Evolutionary conservation across 345 rosid species (phyloP).

Genomic region (Euphorbia pulcherrima): DNA sequence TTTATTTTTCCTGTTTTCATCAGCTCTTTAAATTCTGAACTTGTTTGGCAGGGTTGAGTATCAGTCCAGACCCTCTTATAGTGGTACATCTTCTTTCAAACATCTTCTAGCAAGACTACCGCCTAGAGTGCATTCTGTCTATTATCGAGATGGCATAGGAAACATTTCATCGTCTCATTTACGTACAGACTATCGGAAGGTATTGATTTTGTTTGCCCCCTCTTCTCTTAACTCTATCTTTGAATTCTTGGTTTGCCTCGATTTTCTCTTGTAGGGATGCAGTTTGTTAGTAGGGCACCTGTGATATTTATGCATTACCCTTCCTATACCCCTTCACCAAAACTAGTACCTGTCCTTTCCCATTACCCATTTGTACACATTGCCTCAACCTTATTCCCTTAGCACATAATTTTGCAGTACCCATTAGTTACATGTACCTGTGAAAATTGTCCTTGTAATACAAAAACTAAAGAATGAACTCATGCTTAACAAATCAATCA

Average conservation of each 20-base stretch:
- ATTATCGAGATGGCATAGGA: slow-evolving; percentile 91
- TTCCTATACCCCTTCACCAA: too few species aligned
- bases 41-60: slow-evolving; percentile 82
- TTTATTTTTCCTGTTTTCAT: background rate
- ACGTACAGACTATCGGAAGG: slow-evolving; percentile 61
- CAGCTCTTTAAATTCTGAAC: background rate
- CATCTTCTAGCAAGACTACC: slow-evolving; percentile 79
- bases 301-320: too few species aligned
- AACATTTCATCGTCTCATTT: slow-evolving; percentile 88
- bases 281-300: too few species aligned
- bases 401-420: too few species aligned
- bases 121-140: slow-evolving; percentile 90
- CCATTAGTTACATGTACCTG: too few species aligned
- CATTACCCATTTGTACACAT: too few species aligned
- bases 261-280: too few species aligned
- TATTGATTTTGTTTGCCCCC: slow-evolving; percentile 10
- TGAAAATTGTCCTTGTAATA: too few species aligned
- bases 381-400: too few species aligned
- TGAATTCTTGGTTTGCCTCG: slow-evolving; percentile 7
- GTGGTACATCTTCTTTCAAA: slow-evolving; percentile 79
- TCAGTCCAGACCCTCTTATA: slow-evolving; percentile 60
- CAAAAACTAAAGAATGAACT: too few species aligned
- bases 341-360: too few species aligned
- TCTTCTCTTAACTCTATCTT: background rate
- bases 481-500: too few species aligned